These are phyloP conservation scores for Coemansia sp. DNA, from an alignment of 192 early-diverging fungal species.

Conservation along the genomic window DNA sequence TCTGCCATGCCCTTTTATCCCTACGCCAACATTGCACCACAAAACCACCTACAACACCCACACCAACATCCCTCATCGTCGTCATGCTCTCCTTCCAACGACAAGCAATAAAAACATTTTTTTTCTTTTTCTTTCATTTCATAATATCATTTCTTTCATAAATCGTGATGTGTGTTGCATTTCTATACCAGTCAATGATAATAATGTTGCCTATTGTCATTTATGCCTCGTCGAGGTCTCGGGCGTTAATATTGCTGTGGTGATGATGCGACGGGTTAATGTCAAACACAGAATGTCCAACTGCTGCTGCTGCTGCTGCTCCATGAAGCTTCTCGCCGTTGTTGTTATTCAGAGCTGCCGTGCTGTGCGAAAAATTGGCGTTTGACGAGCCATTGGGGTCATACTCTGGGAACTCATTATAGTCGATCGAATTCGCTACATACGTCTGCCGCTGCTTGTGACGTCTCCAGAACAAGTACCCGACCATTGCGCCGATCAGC, in stretches of 20 bases:
- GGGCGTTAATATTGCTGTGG: slow-evolving; percentile 36
- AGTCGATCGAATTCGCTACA: slow-evolving; percentile 38
- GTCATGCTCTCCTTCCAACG: neutral
- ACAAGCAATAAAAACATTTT: neutral
- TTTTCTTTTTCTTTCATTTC: neutral
- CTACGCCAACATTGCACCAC: slow-evolving; percentile 10
- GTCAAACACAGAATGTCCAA: slow-evolving; percentile 33
- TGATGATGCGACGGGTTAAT: slow-evolving; percentile 37
- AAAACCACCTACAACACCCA: neutral
- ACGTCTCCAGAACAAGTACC: slow-evolving; percentile 43
- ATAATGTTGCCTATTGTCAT: neutral
- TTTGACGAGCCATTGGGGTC: slow-evolving; percentile 25
- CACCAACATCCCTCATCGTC: slow-evolving; percentile 2
- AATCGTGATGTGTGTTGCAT: neutral
- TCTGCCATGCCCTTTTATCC: slow-evolving; percentile 25
- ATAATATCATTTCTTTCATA: neutral
- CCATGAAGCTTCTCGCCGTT: slow-evolving; percentile 13
- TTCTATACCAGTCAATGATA: neutral
- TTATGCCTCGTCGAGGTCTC: slow-evolving; percentile 46
- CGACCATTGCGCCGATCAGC: slow-evolving; percentile 21
- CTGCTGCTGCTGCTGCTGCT: neutral
- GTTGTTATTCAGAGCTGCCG: slow-evolving; percentile 11
- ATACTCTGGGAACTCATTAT: slow-evolving; percentile 57
- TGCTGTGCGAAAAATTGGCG: neutral
- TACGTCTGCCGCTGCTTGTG: slow-evolving; percentile 34